Evolutionary conservation across 257 asterid genomes (phyloP), one percentile per base, ranked within the genome.

Genomic region (Solanum appendiculatum): DNA sequence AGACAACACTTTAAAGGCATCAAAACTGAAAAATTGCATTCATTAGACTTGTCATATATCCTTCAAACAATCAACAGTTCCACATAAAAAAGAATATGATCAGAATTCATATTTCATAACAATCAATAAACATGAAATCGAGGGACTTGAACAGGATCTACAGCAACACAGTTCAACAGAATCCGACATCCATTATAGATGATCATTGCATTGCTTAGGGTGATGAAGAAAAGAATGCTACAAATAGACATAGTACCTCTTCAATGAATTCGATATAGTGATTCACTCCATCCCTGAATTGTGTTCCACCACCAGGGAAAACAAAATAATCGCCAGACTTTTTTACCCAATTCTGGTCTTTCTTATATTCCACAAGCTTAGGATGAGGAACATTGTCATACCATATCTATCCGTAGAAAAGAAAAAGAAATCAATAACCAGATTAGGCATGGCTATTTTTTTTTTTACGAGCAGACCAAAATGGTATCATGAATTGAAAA

Each of bases 221-320:
- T 42, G 37, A 25, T 14, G 63, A 5, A 15, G 64, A 16, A 23
- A 27, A 80, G 69, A 48, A 48, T 81, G 69, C 68, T 15, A 37
- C 7, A 85, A 85, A 39, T 40, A 42, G 13, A 63, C 58, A 56
- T 86, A 91, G 18, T 39, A 92, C 99, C 98, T 94, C 87, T 82
- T 89, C 92, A 69, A 97, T 89, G 85, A 91, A 90, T 18, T 90
- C 90, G 37, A 97, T 92, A 85, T 96, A 97, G 81, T 82, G 92
- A 90, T 89, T 78, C 69, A 93, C 99, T 86, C 99, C 99, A 40
- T 91, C 84, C 88, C 91, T 95, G 93, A 97, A 97, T 87, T 97
- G 99, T 82, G 99, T 97, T 20, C 99, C 99, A 21, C 99, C 99
- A 15, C 99, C 99, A 23, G 99, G 99, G 88, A 97, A 97, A 83